phyloP scores from a whole-genome alignment of 2,329 filamentous ascomycete genomes.

The Peltaster fructicola region DNA sequence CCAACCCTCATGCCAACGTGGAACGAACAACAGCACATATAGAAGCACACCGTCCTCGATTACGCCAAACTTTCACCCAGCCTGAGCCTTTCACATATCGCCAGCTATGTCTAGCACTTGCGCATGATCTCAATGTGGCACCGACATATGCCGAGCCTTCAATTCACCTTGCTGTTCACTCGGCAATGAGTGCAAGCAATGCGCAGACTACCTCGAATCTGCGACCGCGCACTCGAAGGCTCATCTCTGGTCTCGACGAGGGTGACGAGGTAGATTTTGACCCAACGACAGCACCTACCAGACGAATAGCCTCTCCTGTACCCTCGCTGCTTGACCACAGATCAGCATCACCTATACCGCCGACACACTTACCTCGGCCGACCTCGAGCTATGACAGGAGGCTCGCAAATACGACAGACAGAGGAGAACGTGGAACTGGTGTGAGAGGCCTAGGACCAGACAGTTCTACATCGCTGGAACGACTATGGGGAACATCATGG shows the following conservation, averaged over 20 bases:
- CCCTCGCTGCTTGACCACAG: slow-evolving; percentile 23
- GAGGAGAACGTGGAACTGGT: slow-evolving; percentile 2
- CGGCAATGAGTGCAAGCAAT: slow-evolving; percentile 16
- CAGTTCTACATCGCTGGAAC: slow-evolving; percentile 19
- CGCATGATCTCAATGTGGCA: no score
- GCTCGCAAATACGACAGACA: no score
- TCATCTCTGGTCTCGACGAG: slow-evolving; percentile 31
- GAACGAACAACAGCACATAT: no score
- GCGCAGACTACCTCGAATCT: slow-evolving; percentile 21
- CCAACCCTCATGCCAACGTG: no score
- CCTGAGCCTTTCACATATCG: no score
- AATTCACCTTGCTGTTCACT: slow-evolving; percentile 2
- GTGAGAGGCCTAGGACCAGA: slow-evolving; percentile 1
- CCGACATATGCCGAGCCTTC: no score
- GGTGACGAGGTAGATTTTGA: slow-evolving; percentile 20
- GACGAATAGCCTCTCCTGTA: slow-evolving; percentile 16
- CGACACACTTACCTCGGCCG: slow-evolving; percentile 15
- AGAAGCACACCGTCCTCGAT: no score
- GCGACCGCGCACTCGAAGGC: slow-evolving; percentile 27
- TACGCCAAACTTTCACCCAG: no score
- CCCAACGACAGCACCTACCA: slow-evolving; percentile 17
- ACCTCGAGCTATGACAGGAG: slow-evolving; percentile 3
- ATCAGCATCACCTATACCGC: slow-evolving; percentile 25
- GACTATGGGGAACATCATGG: slow-evolving; percentile 32
- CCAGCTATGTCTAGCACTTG: no score